Conservation (phyloP, 225 moss, liverwort and hornwort species). For the Takakia lepidozioides region DNA sequence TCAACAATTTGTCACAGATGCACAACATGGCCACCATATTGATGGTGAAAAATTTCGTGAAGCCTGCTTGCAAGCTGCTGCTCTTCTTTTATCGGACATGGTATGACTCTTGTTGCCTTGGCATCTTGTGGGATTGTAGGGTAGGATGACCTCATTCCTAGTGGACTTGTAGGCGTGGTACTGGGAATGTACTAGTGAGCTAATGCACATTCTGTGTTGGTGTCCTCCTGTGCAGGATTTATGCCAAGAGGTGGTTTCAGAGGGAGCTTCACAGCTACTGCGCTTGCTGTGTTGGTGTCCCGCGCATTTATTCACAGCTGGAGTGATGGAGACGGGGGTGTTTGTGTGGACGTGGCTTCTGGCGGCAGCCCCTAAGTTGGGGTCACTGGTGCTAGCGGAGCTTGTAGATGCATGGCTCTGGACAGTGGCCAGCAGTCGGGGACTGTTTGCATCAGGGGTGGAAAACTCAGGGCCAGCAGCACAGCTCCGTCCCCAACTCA, state of each 20-base stretch:
- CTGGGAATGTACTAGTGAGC: too few relatives aligned
- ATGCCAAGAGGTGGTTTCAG: slow-evolving; percentile 34
- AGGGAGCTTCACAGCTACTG: slow-evolving; percentile 56
- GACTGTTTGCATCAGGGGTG: slow-evolving; percentile 60
- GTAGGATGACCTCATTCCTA: too few relatives aligned
- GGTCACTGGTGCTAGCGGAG: slow-evolving; percentile 66
- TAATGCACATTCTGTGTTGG: neutral
- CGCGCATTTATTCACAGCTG: slow-evolving; percentile 72
- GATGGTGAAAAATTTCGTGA: slow-evolving; percentile 58
- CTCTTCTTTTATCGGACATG: slow-evolving; percentile 64
- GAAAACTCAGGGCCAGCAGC: slow-evolving; percentile 61
- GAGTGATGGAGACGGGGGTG: slow-evolving; percentile 77
- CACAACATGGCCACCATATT: slow-evolving; percentile 44
- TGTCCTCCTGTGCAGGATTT: slow-evolving; percentile 46
- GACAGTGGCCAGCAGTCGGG: slow-evolving; percentile 60
- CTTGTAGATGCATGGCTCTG: slow-evolving; percentile 95
- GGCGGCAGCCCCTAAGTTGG: slow-evolving; percentile 72
- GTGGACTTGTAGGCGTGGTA: too few relatives aligned
- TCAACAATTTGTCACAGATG: slow-evolving; percentile 71
- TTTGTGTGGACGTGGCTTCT: slow-evolving; percentile 92
- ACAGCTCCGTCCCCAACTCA: slow-evolving; percentile 57
- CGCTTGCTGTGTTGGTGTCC: slow-evolving; percentile 92
- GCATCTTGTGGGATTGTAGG: too few relatives aligned
- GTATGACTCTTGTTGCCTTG: slow-evolving; percentile 22
- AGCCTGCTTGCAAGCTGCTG: slow-evolving; percentile 75